Conservation (phyloP, 73 alveolate species). For the Paramecium primaurelia region DNA sequence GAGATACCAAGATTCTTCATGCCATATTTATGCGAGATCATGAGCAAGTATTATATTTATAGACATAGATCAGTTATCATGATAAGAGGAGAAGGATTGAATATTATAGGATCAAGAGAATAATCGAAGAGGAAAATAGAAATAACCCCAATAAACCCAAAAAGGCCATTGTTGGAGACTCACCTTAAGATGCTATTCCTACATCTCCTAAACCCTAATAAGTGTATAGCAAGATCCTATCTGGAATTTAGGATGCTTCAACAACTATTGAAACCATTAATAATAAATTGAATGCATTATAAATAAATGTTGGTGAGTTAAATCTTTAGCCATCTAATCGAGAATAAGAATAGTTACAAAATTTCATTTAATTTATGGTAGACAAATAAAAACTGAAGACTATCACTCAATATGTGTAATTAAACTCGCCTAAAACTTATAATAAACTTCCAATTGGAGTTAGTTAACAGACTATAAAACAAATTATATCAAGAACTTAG, state of each 20-base stretch:
- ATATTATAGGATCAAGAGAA: conserved; percentile 41
- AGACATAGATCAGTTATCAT: conserved; percentile 5
- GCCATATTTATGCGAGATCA: conserved; percentile 32
- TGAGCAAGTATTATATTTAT: conserved; percentile 35
- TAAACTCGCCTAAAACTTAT: neutral
- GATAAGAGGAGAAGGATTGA: conserved; percentile 62
- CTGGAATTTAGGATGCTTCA: neutral
- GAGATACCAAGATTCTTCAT: conserved; percentile 58
- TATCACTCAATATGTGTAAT: neutral
- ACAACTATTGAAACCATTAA: conserved; percentile 4
- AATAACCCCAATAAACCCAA: conserved; percentile 58
- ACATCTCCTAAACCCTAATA: neutral
- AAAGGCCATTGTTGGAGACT: conserved; percentile 61
- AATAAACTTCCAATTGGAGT: neutral
- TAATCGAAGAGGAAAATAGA: conserved; percentile 57
- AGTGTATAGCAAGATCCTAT: neutral
- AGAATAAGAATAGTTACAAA: neutral
- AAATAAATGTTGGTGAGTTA: conserved; percentile 2
- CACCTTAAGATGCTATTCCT: neutral
- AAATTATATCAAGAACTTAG: neutral
- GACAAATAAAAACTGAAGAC: neutral
- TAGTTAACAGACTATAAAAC: neutral
- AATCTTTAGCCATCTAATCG: neutral
- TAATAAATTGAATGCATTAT: neutral
- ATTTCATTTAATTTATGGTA: neutral